Evolutionary conservation across 176 grass and related monocot genomes (phyloP).

Genomic region (Stipa capillata): DNA sequence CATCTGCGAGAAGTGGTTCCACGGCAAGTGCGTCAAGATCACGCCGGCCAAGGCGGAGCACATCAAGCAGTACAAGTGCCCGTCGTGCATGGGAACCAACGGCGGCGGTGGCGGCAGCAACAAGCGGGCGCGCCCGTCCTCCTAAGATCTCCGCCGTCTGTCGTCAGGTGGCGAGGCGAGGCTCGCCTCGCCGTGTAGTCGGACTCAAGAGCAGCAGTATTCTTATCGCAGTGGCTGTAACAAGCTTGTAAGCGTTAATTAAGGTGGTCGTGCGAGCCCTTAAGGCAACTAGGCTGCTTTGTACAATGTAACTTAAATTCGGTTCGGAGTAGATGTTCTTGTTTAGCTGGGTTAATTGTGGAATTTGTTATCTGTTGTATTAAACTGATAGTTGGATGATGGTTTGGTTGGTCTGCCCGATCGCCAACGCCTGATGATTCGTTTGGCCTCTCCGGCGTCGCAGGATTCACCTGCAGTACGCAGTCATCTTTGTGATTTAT

Average conservation of each 20-base stretch:
- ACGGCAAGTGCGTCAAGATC: slow-evolving; percentile 94
- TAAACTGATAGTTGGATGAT: not conserved
- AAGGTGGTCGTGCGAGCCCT: not conserved
- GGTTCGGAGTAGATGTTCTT: slow-evolving; percentile 5
- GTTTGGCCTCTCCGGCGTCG: too few species aligned
- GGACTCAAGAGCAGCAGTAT: slow-evolving; percentile 1
- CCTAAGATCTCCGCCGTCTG: slow-evolving; percentile 4
- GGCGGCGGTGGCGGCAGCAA: slow-evolving; percentile 34
- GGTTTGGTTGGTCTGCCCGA: not conserved
- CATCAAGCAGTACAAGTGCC: slow-evolving; percentile 99
- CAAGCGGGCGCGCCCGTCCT: slow-evolving; percentile 59
- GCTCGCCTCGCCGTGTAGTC: not conserved
- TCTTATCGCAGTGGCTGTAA: not conserved
- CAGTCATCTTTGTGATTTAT: too few species aligned
- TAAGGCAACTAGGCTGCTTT: slow-evolving; percentile 1
- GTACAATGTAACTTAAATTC: slow-evolving; percentile 15
- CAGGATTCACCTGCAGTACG: too few species aligned
- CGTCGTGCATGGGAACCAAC: slow-evolving; percentile 52
- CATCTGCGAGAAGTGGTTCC: slow-evolving; percentile 97
- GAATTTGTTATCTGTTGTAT: not conserved
- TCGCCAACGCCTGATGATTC: too few species aligned
- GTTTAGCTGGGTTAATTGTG: not conserved
- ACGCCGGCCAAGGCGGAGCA: slow-evolving; percentile 91
- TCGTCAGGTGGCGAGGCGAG: not conserved
- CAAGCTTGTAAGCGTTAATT: not conserved